phyloP scores from a whole-genome alignment of 306 rosid species.

The Medicago truncatula region DNA sequence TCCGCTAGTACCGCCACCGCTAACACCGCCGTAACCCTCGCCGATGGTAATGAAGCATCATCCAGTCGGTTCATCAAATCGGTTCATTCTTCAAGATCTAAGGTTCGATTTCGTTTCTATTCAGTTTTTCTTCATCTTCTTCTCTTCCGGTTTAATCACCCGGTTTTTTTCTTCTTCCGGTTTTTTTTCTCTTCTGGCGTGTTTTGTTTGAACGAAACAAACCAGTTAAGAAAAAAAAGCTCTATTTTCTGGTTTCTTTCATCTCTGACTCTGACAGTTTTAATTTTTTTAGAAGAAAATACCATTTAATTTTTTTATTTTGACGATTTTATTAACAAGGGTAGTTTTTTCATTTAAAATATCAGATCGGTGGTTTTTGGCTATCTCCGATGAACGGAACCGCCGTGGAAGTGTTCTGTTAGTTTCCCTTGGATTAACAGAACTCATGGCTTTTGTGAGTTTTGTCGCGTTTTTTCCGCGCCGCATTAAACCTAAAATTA shows the following conservation, averaged over 20 bases:
- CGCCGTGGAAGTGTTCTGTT: slow-evolving; percentile 11
- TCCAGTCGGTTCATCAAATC: slow-evolving; percentile 49
- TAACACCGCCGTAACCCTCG: background rate
- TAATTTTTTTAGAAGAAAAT: slow-evolving; percentile 41
- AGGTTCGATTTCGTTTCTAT: slow-evolving; percentile 50
- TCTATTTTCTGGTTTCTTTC: slow-evolving; percentile 11
- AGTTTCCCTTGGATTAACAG: background rate
- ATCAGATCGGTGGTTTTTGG: slow-evolving; percentile 31
- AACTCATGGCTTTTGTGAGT: background rate
- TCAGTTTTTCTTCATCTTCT: no score
- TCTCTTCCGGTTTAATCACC: background rate
- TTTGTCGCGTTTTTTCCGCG: slow-evolving; percentile 21
- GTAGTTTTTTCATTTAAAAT: slow-evolving; percentile 14
- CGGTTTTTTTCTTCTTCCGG: background rate
- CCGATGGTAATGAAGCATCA: slow-evolving; percentile 53
- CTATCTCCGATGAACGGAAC: slow-evolving; percentile 28
- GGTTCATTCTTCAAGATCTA: slow-evolving; percentile 57
- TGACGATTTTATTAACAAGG: slow-evolving; percentile 35
- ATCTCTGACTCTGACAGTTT: slow-evolving; percentile 27
- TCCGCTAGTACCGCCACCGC: slow-evolving; percentile 36
- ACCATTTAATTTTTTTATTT: slow-evolving; percentile 17
- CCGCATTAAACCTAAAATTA: background rate
- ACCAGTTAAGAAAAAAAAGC: slow-evolving; percentile 34
- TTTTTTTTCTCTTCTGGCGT: background rate
- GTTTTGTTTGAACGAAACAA: slow-evolving; percentile 19